A percentile compares a stretch with the other conserved stretches of the same genome.
Evolutionary conservation across 2,329 filamentous ascomycete genomes (phyloP).

Genomic region (Arthroderma sp.): DNA sequence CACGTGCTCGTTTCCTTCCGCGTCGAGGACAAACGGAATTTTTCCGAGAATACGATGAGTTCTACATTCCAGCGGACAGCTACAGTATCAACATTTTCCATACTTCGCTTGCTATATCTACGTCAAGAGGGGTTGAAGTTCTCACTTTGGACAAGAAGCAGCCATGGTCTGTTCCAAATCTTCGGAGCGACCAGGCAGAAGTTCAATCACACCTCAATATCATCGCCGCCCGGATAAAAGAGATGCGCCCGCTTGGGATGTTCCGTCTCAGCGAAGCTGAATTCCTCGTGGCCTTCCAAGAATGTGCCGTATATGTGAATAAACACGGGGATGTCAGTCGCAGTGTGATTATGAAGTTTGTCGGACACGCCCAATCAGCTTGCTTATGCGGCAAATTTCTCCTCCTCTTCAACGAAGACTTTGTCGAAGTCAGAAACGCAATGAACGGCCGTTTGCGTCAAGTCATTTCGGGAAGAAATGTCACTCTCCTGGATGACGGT

Average conservation of each 20-base stretch:
- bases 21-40: conserved; percentile 71
- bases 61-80: conserved; percentile 93
- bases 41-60: conserved; percentile 97
- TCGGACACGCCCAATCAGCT: conserved; percentile 77
- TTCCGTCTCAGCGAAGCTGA: conserved; percentile 86
- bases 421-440: conserved; percentile 92
- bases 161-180: conserved; percentile 82
- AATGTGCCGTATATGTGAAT: conserved; percentile 95
- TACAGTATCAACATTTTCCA: conserved; percentile 95
- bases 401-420: conserved; percentile 86
- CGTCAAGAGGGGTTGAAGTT: conserved; percentile 85
- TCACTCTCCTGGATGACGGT: conserved; percentile 80
- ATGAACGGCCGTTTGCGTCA: conserved; percentile 88
- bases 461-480: conserved; percentile 83
- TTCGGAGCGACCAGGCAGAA: conserved; percentile 48
- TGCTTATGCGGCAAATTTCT: conserved; percentile 88
- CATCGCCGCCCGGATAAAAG: conserved; percentile 70
- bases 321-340: conserved; percentile 93
- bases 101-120: conserved; percentile 81
- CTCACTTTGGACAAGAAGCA: conserved; percentile 96
- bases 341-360: conserved; percentile 95
- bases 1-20: conserved; percentile 54
- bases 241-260: conserved; percentile 84
- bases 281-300: conserved; percentile 86
- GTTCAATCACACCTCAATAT: conserved; percentile 54